Percentiles rank a stretch among this genome's conserved stretches.
Conservation (phyloP, 2,329 filamentous ascomycete genomes). For the Acrocalymma vagum region DNA sequence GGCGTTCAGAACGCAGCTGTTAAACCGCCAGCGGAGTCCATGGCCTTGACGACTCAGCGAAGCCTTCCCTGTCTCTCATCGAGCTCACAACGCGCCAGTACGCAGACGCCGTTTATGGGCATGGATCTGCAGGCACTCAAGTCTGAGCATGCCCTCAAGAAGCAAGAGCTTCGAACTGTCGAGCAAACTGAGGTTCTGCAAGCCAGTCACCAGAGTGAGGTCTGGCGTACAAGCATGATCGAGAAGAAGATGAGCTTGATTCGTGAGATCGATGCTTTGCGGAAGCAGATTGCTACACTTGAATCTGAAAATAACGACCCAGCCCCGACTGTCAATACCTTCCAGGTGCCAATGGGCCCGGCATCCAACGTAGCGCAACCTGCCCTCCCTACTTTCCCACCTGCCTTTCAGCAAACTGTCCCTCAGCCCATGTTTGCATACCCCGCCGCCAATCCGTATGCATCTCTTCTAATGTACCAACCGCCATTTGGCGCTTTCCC, state of each 20-base stretch:
- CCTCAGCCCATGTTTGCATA: constrained; percentile 34
- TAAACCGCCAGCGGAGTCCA: constrained; percentile 20
- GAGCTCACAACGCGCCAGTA: constrained; percentile 22
- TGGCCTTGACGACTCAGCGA: constrained; percentile 18
- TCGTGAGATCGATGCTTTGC: constrained; percentile 44
- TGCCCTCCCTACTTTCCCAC: constrained; percentile 26
- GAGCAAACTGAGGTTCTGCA: constrained; percentile 48
- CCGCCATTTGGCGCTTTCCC: constrained; percentile 29
- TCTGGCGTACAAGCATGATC: constrained; percentile 43
- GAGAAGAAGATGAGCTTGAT: constrained; percentile 46
- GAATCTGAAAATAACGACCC: constrained; percentile 29
- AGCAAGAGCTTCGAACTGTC: constrained; percentile 42
- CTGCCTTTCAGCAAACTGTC: constrained; percentile 35
- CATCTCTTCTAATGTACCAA: constrained; percentile 38
- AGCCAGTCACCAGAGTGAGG: constrained; percentile 38
- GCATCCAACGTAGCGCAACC: constrained; percentile 9
- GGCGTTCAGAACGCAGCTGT: constrained; percentile 9
- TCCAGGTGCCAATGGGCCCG: constrained; percentile 14
- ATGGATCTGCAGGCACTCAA: constrained; percentile 36
- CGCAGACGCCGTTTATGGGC: constrained; percentile 30
- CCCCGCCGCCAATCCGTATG: constrained; percentile 27
- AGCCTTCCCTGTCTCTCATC: constrained; percentile 16
- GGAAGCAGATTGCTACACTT: constrained; percentile 41
- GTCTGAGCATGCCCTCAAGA: constrained; percentile 38
- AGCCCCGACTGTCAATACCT: constrained; percentile 11